Evolutionary conservation across 495 filamentous ascomycete genomes (phyloP).

Genomic region (Physcia stellaris): DNA sequence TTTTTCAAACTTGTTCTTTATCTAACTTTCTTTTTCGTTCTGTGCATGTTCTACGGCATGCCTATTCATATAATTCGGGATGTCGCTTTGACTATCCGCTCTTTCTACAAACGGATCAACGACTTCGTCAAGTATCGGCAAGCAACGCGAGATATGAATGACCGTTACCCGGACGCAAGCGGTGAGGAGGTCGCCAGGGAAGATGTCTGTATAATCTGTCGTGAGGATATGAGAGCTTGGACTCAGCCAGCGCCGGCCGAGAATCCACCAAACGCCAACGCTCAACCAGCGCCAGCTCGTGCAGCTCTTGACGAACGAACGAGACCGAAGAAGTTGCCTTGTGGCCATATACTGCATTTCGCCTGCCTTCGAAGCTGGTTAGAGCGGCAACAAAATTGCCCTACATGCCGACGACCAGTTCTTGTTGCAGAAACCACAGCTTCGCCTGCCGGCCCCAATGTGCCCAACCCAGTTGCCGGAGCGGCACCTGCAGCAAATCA

Average conservation of each 20-base stretch:
- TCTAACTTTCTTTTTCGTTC: conserved; percentile 79
- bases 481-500: conserved; percentile 20
- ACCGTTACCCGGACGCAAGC: conserved; percentile 82
- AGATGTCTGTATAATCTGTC: conserved; percentile 93
- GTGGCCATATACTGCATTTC: conserved; percentile 90
- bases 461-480: conserved; percentile 16
- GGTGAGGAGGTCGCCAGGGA: conserved; percentile 71
- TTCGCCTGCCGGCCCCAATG: conserved; percentile 19
- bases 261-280: conserved; percentile 20
- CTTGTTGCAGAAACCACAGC: conserved; percentile 23
- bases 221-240: conserved; percentile 86
- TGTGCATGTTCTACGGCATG: conserved; percentile 84
- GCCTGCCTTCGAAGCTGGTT: conserved; percentile 92
- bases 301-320: conserved; percentile 57
- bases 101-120: conserved; percentile 73
- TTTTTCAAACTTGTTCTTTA: conserved; percentile 85
- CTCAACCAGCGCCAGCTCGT: conserved; percentile 21
- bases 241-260: conserved; percentile 17
- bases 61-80: conserved; percentile 95
- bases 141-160: conserved; percentile 83
- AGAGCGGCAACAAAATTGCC: conserved; percentile 95
- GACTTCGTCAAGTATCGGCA: conserved; percentile 81
- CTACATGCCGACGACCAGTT: conserved; percentile 82
- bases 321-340: conserved; percentile 89
- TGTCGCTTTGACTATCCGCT: conserved; percentile 82